Base-by-base conservation (phyloP, 2,329 filamentous ascomycete genomes). In the Sporothrix phasma region DNA sequence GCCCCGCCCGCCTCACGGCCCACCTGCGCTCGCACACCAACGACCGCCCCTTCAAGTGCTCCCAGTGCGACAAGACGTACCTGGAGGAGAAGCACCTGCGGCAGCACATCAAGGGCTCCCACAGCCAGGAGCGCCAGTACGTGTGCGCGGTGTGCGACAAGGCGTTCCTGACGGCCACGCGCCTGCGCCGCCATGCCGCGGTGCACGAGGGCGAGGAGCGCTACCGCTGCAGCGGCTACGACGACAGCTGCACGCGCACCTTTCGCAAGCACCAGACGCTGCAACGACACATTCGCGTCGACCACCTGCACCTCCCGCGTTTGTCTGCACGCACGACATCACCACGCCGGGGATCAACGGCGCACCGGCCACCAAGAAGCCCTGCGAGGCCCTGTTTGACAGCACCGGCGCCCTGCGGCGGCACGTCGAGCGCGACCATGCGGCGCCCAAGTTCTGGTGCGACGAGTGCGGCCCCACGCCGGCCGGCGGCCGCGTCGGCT, bases 191-290 rank as follows among this genome's bases (percentile, higher is more conserved):
- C 43, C 92, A 97, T 73, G 79, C 87, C 59, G 83, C 86, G n/a
- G 85, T 89, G 1, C 92, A 97, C 73, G 83, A 88, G 71, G 88
- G 88, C 62, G 84, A 87, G 69, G 88, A 94, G 72, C 82, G 88
- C 62, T 92, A 88, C 71, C 81, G 83, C 64, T 96, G 92, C 72
- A 85, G 82, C 24, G 87, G 84, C 39, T 87, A 84, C 69, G 81
- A 84, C 3, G 81, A 83, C 1, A 84, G 82, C 0, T 96, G 92
- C 75, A 82, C 83, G 19, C 84, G 90, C 75, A 85, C 84, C 22
- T 97, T 97, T 74, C 84, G 93, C 66, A 97, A 96, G 75, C 88
- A 91, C 72, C 86, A 91, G 68, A 95, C 92, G 0, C 80, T 97
- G 17, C 86, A 92, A 72, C 87, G 89, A 61, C 93, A 97, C 73